Evolutionary conservation across 1,284 basidiomycete genomes (phyloP), one percentile per base, ranked within the genome.

Genomic region (Cutaneotrichosporon cutaneum): DNA sequence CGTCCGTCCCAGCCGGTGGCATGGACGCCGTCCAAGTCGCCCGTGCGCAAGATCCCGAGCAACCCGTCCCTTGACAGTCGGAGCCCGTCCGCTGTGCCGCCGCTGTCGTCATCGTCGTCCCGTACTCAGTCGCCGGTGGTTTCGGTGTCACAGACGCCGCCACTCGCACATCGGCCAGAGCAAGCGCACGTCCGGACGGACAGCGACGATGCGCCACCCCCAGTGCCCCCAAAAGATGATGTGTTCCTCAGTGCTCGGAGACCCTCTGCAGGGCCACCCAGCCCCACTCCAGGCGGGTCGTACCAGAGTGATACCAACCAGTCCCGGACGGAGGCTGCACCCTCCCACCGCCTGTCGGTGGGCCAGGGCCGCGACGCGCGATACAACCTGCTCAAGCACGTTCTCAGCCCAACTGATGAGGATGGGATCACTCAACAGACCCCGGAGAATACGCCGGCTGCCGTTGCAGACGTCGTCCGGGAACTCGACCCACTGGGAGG

Each of bases 141-240:
- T 16, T 42, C 39, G 18, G 39, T 42, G 39, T 42, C 39, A n/a
- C 39, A 18, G 3, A 42, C 39, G 9, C 39, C 39, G 4, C 16
- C 39, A 6, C 39, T 42, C 39, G 39, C 18, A 7, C 39, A 42
- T 7, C 16, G 39, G 5, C 39, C 39, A 42, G 39, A 42, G 3
- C 39, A n/a, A n/a, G 39, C 39, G 39, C 39, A 42, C 18, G 39
- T 42, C 18, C 39, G 18, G 18, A 42, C 18, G 39, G 39, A n/a
- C 16, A n/a, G 18, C 8, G 39, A 42, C 18, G 39, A 21, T 18
- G 16, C 6, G 18, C 48, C 48, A 8, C 48, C 48, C 6, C 48
- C 48, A 16, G 48, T 51, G 48, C 48, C 48, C 4, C 48, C 27
- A 14, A 51, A 51, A 18, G 48, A 51, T 27, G 48, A 51, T 4